These are phyloP conservation scores for Trypanosoma mega DNA, from an alignment of 208 protist species.

Conservation along the genomic window DNA sequence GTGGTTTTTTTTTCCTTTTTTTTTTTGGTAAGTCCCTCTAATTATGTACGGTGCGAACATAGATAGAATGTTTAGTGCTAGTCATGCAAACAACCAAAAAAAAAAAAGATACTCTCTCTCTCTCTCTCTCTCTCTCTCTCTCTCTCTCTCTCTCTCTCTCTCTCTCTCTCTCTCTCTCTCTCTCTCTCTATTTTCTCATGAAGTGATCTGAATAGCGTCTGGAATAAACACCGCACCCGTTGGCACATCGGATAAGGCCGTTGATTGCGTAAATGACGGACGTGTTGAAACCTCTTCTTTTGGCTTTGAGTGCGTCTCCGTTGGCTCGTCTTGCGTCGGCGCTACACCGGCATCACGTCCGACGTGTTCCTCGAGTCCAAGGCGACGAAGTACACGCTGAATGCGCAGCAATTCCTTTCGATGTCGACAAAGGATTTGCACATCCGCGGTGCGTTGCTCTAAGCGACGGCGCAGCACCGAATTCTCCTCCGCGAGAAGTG, in stretches of 20 bases:
- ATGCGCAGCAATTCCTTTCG: conserved; percentile 78
- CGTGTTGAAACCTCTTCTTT: too few relatives aligned
- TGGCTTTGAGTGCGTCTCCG: neutral
- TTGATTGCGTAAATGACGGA: too few relatives aligned
- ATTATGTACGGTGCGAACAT: too few relatives aligned
- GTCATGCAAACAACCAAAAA: too few relatives aligned
- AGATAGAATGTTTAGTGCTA: too few relatives aligned
- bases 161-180: too few relatives aligned
- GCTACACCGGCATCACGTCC: neutral
- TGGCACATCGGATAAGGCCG: neutral
- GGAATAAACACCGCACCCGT: conserved; percentile 11
- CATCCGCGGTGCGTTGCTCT: conserved; percentile 47
- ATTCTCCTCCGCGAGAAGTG: conserved; percentile 56
- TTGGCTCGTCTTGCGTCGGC: neutral
- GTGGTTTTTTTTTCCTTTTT: too few relatives aligned
- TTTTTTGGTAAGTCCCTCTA: too few relatives aligned
- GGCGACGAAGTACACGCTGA: conserved; percentile 55
- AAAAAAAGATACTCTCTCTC: too few relatives aligned
- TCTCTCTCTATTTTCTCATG: conserved; percentile 1
- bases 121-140: too few relatives aligned
- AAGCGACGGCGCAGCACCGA: conserved; percentile 40
- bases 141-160: too few relatives aligned
- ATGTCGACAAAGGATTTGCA: conserved; percentile 67
- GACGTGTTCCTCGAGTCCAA: conserved; percentile 58
- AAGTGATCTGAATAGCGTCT: conserved; percentile 17